Conservation (phyloP, 768 basidiomycete genomes). For the Porphyrellus cyaneotinctus region DNA sequence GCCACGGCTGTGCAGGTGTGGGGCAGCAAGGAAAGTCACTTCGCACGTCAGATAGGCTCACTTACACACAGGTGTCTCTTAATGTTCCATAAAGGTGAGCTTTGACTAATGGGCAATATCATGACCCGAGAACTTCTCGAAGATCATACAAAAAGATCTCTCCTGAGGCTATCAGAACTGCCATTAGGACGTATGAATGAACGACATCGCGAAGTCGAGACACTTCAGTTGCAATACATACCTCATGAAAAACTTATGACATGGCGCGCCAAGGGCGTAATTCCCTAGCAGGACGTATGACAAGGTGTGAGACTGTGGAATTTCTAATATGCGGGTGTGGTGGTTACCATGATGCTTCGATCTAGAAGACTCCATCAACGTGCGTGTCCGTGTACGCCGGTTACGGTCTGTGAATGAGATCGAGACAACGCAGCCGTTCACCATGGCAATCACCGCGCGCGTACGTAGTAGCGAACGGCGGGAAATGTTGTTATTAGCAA, state of each 20-base stretch:
- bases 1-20: conserved; percentile 14
- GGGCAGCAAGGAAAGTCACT: conserved; percentile 11
- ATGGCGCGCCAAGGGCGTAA: neutral
- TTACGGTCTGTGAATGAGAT: conserved; percentile 1
- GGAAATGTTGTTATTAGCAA: conserved; percentile 15
- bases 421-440: neutral
- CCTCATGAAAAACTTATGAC: neutral
- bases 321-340: neutral
- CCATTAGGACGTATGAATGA: conserved; percentile 7
- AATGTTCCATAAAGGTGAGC: neutral
- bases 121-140: neutral
- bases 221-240: neutral
- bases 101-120: conserved; percentile 1
- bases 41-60: conserved; percentile 9
- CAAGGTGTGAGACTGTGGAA: neutral
- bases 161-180: neutral
- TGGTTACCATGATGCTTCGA: conserved; percentile 9
- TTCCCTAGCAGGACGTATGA: conserved; percentile 2
- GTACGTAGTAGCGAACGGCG: conserved; percentile 1
- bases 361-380: neutral
- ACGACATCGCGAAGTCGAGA: neutral
- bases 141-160: neutral
- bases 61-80: neutral
- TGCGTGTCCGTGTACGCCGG: neutral
- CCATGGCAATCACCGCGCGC: conserved; percentile 14